Base-by-base conservation (phyloP, 2,329 filamentous ascomycete genomes). In the Hypoxylon sp. region DNA sequence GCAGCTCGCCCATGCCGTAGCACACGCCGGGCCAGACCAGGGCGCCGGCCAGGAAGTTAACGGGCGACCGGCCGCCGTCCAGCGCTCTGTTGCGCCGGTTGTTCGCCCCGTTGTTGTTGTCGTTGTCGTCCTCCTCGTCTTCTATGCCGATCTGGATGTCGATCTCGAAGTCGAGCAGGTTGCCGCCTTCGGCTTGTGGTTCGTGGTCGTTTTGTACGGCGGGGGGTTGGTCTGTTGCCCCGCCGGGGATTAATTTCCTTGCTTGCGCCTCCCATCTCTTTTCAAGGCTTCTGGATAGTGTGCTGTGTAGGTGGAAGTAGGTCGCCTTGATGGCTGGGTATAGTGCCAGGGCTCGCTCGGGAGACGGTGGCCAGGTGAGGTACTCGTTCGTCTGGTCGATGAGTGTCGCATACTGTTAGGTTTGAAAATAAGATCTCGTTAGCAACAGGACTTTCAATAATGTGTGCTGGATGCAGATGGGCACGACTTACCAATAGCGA, bases 11-110 rank as follows among this genome's bases (percentile, higher is more conserved):
- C 79, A 93, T 89, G 13, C 88, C 85, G 30, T 90, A 92, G 0
- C 93, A 94, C 48, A 98, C 89, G 10, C 89, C 89, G 0, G 96
- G 96, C 75, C 97, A 93, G 11, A 97, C 83, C 2, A 99, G 80
- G 1, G 86, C 83, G 13, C 83, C 83, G 30, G 86, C 82, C 6
- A 88, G 78, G 41, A 83, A 81, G 74, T 86, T 85, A 32, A 85
- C 56, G 0, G 73, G 68, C 9, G 71, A 73, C 17, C 48, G 59
- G 13, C 60, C 59, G 7, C 46, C 41, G 23, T 72, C 71, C 3
- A 56, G 48, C 9, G 25, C 65, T 13, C 73, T 66, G n/a, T 71
- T 68, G 5, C 65, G 65, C 14, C 56, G 72, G n/a, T 38, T 57
- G 5, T 58, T 57, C 28, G 25, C 30, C n/a, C 17, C 50, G 4